Evolutionary conservation across 768 basidiomycete genomes (phyloP).

Genomic region (Pseudohyphozyma bogoriensis): DNA sequence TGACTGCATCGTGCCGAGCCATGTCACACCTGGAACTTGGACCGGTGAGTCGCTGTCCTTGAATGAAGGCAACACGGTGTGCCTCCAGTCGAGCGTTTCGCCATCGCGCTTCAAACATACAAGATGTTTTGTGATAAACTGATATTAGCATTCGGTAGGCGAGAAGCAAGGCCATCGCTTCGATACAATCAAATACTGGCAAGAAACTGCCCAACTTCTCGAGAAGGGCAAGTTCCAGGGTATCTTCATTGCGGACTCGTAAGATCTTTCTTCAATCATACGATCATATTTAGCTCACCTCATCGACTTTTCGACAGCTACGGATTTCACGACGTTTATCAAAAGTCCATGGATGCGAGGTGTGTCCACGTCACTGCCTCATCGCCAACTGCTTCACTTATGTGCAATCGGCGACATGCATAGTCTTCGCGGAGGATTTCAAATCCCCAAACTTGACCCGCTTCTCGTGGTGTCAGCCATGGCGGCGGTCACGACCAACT

Average conservation of each 20-base stretch:
- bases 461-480: neutral
- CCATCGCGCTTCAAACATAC: neutral
- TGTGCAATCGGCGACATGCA: too few relatives aligned
- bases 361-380: too few relatives aligned
- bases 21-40: neutral
- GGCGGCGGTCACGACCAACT: neutral
- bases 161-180: neutral
- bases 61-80: too few relatives aligned
- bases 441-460: neutral
- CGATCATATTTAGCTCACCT: neutral
- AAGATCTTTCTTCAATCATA: neutral
- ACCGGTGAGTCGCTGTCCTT: neutral
- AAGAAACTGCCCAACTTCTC: constrained; percentile 5
- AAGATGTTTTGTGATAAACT: too few relatives aligned
- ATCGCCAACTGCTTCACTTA: too few relatives aligned
- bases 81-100: neutral
- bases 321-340: neutral
- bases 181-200: constrained; percentile 5
- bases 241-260: constrained; percentile 2
- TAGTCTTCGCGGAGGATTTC: neutral
- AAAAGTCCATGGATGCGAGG: neutral
- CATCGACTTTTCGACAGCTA: neutral
- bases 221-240: constrained; percentile 8
- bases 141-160: neutral
- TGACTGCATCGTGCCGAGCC: neutral